phyloP scores from a whole-genome alignment of 345 rosid species.

The Diplotaxis tenuifolia region DNA sequence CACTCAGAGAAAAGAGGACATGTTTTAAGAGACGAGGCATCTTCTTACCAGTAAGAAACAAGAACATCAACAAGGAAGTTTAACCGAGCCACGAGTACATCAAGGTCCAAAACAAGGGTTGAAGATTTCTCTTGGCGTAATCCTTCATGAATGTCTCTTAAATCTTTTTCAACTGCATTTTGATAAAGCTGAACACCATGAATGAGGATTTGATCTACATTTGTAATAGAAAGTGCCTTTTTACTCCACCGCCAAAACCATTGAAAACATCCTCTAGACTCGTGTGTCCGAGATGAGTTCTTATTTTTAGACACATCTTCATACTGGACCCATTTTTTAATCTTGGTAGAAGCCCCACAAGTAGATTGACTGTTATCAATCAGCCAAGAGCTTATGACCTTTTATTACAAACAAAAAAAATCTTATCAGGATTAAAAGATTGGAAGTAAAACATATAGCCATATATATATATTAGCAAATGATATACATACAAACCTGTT shows the following conservation, averaged over 20 bases:
- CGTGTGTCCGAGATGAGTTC: constrained; percentile 10
- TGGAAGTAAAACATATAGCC: background rate
- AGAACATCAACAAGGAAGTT: constrained; percentile 67
- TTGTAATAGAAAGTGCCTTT: too few species aligned
- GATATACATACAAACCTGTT: constrained; percentile 45
- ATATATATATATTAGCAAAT: background rate
- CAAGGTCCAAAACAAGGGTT: constrained; percentile 39
- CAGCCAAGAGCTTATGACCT: constrained; percentile 68
- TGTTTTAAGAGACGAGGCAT: background rate
- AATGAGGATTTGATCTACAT: constrained; percentile 37
- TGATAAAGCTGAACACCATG: constrained; percentile 55
- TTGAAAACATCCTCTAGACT: constrained; percentile 28
- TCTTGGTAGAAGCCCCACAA: background rate
- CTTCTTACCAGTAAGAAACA: constrained; percentile 61
- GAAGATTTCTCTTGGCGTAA: constrained; percentile 40
- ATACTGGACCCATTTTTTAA: constrained; percentile 18
- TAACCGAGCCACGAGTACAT: constrained; percentile 39
- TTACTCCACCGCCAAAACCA: constrained; percentile 37
- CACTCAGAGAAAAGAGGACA: background rate
- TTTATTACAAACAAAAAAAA: constrained; percentile 4
- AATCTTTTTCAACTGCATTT: constrained; percentile 52
- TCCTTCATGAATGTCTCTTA: constrained; percentile 51
- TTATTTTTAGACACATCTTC: constrained; percentile 28
- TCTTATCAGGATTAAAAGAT: constrained; percentile 23
- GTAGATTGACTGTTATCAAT: background rate